Base-by-base conservation (phyloP, 768 basidiomycete genomes). In the Xerocomellus intermedius region DNA sequence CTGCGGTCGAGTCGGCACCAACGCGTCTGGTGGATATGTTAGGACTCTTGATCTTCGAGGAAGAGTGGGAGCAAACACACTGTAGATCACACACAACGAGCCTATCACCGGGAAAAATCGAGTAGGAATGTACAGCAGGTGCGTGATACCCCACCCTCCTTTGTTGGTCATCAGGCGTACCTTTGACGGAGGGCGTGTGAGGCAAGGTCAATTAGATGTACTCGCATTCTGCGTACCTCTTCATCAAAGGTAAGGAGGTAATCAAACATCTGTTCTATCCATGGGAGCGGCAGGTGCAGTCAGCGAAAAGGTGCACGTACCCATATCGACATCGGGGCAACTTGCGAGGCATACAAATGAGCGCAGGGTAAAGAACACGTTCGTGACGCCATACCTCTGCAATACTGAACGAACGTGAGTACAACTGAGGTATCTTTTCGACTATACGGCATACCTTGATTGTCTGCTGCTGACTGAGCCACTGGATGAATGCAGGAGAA, bases 171-270 rank as follows among this genome's bases (percentile, higher is more conserved):
- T 37, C 45, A 58, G 19, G 22, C 28, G 26, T 33, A 46, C 57
- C 57, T 58, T 46, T 7, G 16, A 39, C 3, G 13, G 19, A 5
- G 22, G 24, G 10, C 2, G 4, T 14, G 37, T 53, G 2, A 50
- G 21, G 5, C 1, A 19, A 10, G 5, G 21, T 12, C 8, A 16
- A 9, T 30, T 5, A 22, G 13, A 24, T 21, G 33, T n/a, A 26
- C 8, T 32, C 22, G 30, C 5, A 10, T 24, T 19, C 47, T n/a
- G 24, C 55, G 9, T 36, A 52, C 57, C 46, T 58, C 57, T 52
- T 58, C 42, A 10, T 58, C 45, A 30, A 58, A n/a, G 7, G 56
- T 52, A 28, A 58, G 56, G 14, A 58, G 19, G 41, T 58, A 58
- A 28, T 58, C 56, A 13, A 58, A 12, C 32, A 48, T 16, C 57